Base-by-base conservation (phyloP, 1,284 basidiomycete species). In the Neotropicomus parvogracilis region DNA sequence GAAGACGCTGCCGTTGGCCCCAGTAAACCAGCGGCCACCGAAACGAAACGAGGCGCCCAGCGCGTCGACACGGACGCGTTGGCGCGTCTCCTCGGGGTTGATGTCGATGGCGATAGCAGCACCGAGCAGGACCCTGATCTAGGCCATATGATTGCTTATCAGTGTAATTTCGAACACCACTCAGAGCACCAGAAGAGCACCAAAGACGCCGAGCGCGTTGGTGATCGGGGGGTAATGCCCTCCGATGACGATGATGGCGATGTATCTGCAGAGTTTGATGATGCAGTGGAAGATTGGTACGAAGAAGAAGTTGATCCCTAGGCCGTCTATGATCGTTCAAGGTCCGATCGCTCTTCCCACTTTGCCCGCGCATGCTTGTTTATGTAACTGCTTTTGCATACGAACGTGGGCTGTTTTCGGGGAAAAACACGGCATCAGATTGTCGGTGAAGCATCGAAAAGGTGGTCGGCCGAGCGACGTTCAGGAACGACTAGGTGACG, bases 21-120 rank as follows among this genome's bases (percentile, higher is more conserved):
- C 8, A 24, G 26, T 6, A 39, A 54, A 33, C 17, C 36, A 7
- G 29, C 14, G 19, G 26, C 32, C 13, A 16, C 49, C 35, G 63
- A 66, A 44, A 31, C 49, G 10, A 66, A 65, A 36, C 63, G 63
- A 31, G 64, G 66, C 21, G 39, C 59, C 8, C 43, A 62, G 21
- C 63, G 63, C 3, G 39, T 74, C 52, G 48, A 74, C 50, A 72
- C 71, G 69, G 66, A 69, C 40, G 70, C 62, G 27, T 54, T 75
- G 26, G 59, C 60, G 11, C 59, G 61, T 33, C 48, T 74, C 28
- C 54, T 74, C 16, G 58, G 50, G 16, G 54, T 35, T 46, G 34
- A 44, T 38, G 51, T 11, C 2, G 51, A 59, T 4, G 34, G 26
- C n/a, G 47, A 49, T 42, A 40, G 34, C 21, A 24, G 2, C n/a